These are phyloP conservation scores for Phanerochaete sordida DNA, from an alignment of 768 basidiomycete species.

Conservation along the genomic window DNA sequence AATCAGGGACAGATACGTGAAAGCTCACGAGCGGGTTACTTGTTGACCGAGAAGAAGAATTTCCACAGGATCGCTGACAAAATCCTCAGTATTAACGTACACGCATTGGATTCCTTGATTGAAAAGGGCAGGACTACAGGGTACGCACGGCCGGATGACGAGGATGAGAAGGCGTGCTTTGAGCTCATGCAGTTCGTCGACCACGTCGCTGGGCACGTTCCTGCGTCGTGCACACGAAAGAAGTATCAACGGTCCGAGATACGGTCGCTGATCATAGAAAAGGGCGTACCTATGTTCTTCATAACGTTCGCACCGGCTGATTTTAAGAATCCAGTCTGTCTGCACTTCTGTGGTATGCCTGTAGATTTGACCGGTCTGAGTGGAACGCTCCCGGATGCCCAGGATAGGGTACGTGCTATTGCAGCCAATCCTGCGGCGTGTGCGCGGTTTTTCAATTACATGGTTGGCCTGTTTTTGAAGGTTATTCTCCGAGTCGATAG, in stretches of 20 bases:
- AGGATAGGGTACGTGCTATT: conserved; percentile 2
- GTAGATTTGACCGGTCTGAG: background rate
- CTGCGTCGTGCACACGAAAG: conserved; percentile 23
- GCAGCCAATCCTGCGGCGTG: conserved; percentile 28
- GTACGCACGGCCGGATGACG: conserved; percentile 25
- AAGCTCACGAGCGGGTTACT: conserved; percentile 24
- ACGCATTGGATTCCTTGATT: conserved; percentile 27
- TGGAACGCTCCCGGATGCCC: background rate
- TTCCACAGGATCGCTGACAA: conserved; percentile 13
- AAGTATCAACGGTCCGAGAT: conserved; percentile 28
- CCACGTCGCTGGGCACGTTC: conserved; percentile 28
- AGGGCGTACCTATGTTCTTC: conserved; percentile 32
- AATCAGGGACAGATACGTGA: conserved; percentile 36
- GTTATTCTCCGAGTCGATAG: conserved; percentile 17
- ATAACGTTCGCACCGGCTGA: conserved; percentile 36
- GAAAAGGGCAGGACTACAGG: conserved; percentile 21
- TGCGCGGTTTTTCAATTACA: conserved; percentile 31
- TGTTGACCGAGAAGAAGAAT: conserved; percentile 16
- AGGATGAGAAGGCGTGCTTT: conserved; percentile 34
- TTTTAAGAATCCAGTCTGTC: conserved; percentile 10
- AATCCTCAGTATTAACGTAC: conserved; percentile 14
- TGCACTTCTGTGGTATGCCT: conserved; percentile 6
- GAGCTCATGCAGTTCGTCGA: conserved; percentile 32
- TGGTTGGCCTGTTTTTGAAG: conserved; percentile 26
- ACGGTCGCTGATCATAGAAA: conserved; percentile 6